Base-by-base conservation (phyloP, 176 grass and related monocot species). In the Musa beccarii region DNA sequence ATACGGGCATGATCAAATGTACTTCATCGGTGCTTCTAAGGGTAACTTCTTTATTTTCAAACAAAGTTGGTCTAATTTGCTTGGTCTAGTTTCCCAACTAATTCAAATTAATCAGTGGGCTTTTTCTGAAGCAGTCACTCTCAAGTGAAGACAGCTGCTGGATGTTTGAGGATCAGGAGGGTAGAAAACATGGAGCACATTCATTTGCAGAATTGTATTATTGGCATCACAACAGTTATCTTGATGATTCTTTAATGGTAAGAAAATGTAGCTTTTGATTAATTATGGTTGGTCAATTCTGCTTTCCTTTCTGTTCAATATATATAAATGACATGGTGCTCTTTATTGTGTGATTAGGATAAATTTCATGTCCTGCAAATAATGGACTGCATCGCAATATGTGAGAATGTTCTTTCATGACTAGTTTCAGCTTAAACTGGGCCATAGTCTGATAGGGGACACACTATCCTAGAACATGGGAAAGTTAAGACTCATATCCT, bases 151-250 rank as follows among this genome's bases (percentile, higher is more conserved):
- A 98, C 29, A 66, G 84, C 56, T 98, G 94, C 69, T 98, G 94
- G 94, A 93, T 93, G 84, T 98, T 93, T 69, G 94, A 98, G 88
- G 94, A 98, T 80, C 64, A 78, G 17, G 86, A 86, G 65, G 94
- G 90, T 10, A 76, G 28, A 71, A 85, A 73, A 54, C 94, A 93
- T 68, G 94, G 94, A 22, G 84, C 94, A 49, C 90, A 98, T 81
- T 93, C 94, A 59, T 59, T 93, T 72, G 94, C 94, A 17, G 94
- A 98, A 79, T 86, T 98, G 86, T 98, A 78, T 43, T 98, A 98
- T 80, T 98, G 88, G 90, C 90, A 87, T 93, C 84, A 93, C 19
- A 93, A 78, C 84, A 98, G 84, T 64, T 93, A 98, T 73, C 85
- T 98, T 63, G 86, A 93, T 24, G 94, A 92, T 85, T 86, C 86